Evolutionary conservation across 208 protist genomes (phyloP), one percentile per base, ranked within the genome.

Genomic region (Sergeia podlipaevii): DNA sequence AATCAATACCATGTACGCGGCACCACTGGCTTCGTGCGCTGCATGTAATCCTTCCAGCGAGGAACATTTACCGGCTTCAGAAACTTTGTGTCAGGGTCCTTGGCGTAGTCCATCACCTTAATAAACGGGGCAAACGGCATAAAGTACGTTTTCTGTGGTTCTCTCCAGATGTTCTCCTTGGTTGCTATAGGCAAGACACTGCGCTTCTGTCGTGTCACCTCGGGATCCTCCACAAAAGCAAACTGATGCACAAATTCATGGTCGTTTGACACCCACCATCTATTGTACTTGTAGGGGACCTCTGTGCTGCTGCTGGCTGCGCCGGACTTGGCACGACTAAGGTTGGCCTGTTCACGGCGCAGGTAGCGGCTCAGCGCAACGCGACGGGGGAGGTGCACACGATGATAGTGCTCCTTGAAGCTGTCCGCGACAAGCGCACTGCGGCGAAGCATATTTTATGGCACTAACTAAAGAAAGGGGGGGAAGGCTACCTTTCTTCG

Each of bases 11-110:
- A 95, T 3, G 88, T 95, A 18, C 88, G 71, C 5, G 88, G 88
- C 23, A 95, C 66, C 0, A 92, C 74, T 3, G 88, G 88, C 65
- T 91, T 95, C 20, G 82, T 87, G 37, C 88, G 84, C 54, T 89
- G 80, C 88, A 95, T 95, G 70, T 91, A 95, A 54, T 95, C 88
- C 71, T 95, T 95, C 85, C 88, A 95, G 15, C 85, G 75, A 1
- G 88, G 88, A 20, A 95, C 56, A 67, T 90, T 95, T 4, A 91
- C 70, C 21, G 88, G 85, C 50, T 78, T 84, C 33, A 95, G 48
- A 51, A 92, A 91, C 75, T 92, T 93, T 8, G 77, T 52, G 65
- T 95, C 88, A 0, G 84, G 71, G 59, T 95, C 88, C 50, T 91
- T 92, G 24, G 81, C 70, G 60, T 95, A 95, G 60, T 95, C 85